phyloP scores from a whole-genome alignment of 805 yeast genomes.

The Metschnikowia peoriensis region DNA sequence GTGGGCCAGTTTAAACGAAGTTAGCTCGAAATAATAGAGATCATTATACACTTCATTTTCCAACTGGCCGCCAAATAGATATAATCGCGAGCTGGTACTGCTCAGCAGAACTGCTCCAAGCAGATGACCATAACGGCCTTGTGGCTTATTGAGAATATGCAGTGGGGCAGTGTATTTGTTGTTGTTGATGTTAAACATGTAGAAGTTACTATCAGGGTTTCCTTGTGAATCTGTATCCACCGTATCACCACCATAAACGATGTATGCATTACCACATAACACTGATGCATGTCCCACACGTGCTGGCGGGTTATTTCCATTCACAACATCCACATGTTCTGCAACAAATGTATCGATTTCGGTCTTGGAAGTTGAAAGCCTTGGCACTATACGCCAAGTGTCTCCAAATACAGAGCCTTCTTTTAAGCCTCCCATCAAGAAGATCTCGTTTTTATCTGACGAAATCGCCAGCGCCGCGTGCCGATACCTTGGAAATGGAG shows the following conservation, averaged over 20 bases:
- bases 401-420: slow-evolving; percentile 93
- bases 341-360: slow-evolving; percentile 30
- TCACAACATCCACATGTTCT: slow-evolving; percentile 46
- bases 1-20: slow-evolving; percentile 77
- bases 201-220: slow-evolving; percentile 83
- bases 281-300: slow-evolving; percentile 95
- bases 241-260: slow-evolving; percentile 96
- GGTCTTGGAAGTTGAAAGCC: slow-evolving; percentile 22
- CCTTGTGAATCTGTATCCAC: slow-evolving; percentile 72
- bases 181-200: slow-evolving; percentile 66
- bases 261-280: slow-evolving; percentile 90
- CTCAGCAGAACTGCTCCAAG: slow-evolving; percentile 65
- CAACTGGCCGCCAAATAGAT: slow-evolving; percentile 92
- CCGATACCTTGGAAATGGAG: slow-evolving; percentile 94
- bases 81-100: slow-evolving; percentile 52
- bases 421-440: slow-evolving; percentile 92
- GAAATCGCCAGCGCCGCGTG: slow-evolving; percentile 73
- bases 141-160: slow-evolving; percentile 59
- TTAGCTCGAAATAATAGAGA: slow-evolving; percentile 79
- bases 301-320: slow-evolving; percentile 84
- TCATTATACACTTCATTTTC: slow-evolving; percentile 83
- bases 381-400: slow-evolving; percentile 81
- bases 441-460: slow-evolving; percentile 77
- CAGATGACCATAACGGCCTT: slow-evolving; percentile 94
- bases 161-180: slow-evolving; percentile 43